phyloP scores from a whole-genome alignment of 352 stramenopile genomes.

The Pythium dissimile region DNA sequence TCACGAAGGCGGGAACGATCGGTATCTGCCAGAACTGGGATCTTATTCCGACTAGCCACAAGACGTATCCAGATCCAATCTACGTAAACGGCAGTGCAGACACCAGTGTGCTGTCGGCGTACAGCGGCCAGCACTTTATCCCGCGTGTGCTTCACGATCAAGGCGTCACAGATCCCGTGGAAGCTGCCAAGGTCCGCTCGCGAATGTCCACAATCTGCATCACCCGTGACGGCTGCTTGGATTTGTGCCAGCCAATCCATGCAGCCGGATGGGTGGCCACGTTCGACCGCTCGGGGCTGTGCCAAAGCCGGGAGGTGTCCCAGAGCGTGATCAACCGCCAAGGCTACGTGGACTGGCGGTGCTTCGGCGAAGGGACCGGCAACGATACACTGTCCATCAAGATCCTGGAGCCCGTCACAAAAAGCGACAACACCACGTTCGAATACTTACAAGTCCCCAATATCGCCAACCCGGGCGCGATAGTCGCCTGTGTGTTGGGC shows the following conservation, averaged over 20 bases:
- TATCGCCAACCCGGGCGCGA: slow-evolving; percentile 1
- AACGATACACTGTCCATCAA: slow-evolving; percentile 1
- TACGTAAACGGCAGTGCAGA: neutral
- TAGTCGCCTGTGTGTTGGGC: slow-evolving; percentile 16
- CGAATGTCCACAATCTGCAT: slow-evolving; percentile 7
- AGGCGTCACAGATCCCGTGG: neutral
- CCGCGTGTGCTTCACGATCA: neutral
- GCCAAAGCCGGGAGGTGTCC: neutral
- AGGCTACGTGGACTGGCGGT: slow-evolving; percentile 5
- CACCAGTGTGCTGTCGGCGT: neutral
- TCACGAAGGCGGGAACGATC: neutral
- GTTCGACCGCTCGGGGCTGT: slow-evolving; percentile 13
- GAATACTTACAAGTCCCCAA: neutral
- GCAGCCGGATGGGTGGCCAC: neutral
- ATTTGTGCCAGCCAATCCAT: neutral
- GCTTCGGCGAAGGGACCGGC: slow-evolving; percentile 6
- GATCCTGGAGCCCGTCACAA: neutral
- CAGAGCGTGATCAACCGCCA: slow-evolving; percentile 10
- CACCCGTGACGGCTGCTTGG: slow-evolving; percentile 6
- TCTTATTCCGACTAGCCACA: slow-evolving; percentile 5
- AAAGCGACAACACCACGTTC: slow-evolving; percentile 8
- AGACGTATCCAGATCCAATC: slow-evolving; percentile 2
- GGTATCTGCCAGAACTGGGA: slow-evolving; percentile 21
- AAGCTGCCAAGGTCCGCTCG: neutral
- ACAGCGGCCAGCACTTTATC: neutral